A percentile compares a stretch with the other conserved stretches of the same genome.
Conservation (phyloP, 1,284 basidiomycete genomes). For the Violaceomyces palustris region DNA sequence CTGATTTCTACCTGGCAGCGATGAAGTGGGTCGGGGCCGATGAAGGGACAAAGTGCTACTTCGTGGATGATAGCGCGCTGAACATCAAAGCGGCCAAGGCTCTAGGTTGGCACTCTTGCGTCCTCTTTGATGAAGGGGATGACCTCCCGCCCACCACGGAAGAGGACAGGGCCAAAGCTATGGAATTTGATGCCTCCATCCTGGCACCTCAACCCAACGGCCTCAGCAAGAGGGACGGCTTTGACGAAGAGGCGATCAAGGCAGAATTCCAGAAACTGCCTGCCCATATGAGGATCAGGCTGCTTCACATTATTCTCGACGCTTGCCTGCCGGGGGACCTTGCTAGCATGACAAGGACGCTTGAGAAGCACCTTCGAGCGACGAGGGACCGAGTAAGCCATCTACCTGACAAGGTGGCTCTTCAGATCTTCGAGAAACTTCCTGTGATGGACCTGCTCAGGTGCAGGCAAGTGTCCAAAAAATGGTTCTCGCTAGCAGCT, state of each 20-base stretch:
- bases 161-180: constrained; percentile 8
- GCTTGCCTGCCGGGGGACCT: constrained; percentile 40
- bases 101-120: constrained; percentile 46
- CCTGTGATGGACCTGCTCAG: constrained; percentile 59
- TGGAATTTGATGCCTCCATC: constrained; percentile 8
- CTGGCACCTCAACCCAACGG: constrained; percentile 6
- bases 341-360: constrained; percentile 52
- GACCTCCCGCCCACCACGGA: constrained; percentile 3
- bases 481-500: constrained; percentile 67
- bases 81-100: constrained; percentile 42
- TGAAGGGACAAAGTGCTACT: constrained; percentile 24
- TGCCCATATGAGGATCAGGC: constrained; percentile 17
- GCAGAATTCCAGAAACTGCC: constrained; percentile 22
- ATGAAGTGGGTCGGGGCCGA: constrained; percentile 20
- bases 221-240: neutral
- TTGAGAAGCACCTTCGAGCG: constrained; percentile 73
- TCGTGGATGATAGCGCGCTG: constrained; percentile 49
- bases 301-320: constrained; percentile 33
- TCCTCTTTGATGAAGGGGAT: constrained; percentile 39
- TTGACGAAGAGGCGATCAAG: constrained; percentile 27
- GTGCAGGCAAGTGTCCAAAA: constrained; percentile 64
- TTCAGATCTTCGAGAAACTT: constrained; percentile 65
- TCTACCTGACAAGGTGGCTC: constrained; percentile 65
- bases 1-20: constrained; percentile 41
- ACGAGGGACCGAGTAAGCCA: constrained; percentile 75